These are phyloP conservation scores for Alternaria ventricosa DNA, from an alignment of 2,329 filamentous ascomycete species.

Conservation along the genomic window DNA sequence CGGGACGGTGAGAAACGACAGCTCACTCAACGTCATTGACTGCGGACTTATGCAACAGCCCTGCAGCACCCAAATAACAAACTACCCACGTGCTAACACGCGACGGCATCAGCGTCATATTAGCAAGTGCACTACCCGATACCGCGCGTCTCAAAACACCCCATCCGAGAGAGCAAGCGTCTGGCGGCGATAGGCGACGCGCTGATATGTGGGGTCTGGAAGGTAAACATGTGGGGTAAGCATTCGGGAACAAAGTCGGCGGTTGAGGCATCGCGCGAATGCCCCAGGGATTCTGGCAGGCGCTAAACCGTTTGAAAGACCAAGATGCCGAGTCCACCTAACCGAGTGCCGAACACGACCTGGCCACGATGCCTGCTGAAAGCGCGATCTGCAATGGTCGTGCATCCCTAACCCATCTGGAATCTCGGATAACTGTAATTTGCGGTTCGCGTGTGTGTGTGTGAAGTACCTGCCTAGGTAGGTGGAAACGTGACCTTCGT, in stretches of 20 bases:
- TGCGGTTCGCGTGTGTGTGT: background rate
- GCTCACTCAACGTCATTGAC: background rate
- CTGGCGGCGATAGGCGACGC: background rate
- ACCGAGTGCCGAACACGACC: background rate
- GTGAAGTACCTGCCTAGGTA: background rate
- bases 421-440: background rate
- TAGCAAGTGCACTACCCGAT: background rate
- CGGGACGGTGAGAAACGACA: constrained; percentile 13
- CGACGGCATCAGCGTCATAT: background rate
- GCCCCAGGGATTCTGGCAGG: background rate
- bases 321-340: background rate
- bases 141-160: background rate
- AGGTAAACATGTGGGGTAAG: constrained; percentile 1
- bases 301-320: background rate
- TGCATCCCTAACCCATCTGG: background rate
- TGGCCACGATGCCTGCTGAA: background rate
- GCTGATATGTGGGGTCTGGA: background rate
- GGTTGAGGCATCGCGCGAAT: background rate
- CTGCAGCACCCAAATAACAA: background rate
- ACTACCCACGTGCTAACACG: background rate
- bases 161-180: background rate
- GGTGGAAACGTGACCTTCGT: background rate
- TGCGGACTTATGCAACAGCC: background rate
- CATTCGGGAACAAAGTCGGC: background rate
- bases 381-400: background rate